Conservation (phyloP, 2,329 filamentous ascomycete species). For the Beauveria asiatica region DNA sequence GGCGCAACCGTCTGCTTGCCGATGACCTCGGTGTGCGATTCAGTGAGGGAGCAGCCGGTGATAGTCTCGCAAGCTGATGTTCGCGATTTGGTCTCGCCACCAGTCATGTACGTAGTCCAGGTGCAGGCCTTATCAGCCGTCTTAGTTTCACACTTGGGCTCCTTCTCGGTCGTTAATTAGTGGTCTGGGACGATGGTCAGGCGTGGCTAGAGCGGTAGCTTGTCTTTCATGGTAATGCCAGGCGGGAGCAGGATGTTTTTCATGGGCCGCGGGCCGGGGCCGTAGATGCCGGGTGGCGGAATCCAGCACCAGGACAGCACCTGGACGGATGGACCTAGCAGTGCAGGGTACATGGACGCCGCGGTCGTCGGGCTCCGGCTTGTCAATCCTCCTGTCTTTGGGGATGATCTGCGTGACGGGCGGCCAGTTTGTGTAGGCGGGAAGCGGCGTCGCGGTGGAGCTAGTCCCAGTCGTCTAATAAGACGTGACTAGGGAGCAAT, state of each 20-base stretch:
- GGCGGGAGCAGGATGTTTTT: constrained; percentile 10
- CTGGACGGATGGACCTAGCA: constrained; percentile 9
- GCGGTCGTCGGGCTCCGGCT: constrained; percentile 12
- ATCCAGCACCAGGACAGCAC: constrained; percentile 9
- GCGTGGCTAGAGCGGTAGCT: constrained; percentile 14
- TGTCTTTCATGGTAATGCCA: constrained; percentile 10
- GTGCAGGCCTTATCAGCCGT: constrained; percentile 12
- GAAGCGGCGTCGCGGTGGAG: constrained; percentile 10
- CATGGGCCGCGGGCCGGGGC: constrained; percentile 12
- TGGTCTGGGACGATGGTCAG: constrained; percentile 13
- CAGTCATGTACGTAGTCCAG: constrained; percentile 6
- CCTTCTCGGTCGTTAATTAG: constrained; percentile 8
- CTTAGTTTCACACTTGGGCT: constrained; percentile 12
- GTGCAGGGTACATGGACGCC: constrained; percentile 13
- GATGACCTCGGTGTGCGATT: constrained; percentile 9
- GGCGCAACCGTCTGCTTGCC: constrained; percentile 11
- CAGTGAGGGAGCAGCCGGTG: constrained; percentile 13
- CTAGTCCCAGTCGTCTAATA: constrained; percentile 10
- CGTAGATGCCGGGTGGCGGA: constrained; percentile 14
- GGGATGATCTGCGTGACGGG: background rate
- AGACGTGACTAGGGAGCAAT: constrained; percentile 2
- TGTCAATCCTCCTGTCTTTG: constrained; percentile 1
- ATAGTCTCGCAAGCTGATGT: constrained; percentile 13
- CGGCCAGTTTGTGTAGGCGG: constrained; percentile 7
- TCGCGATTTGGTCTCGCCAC: constrained; percentile 8